These are phyloP conservation scores for Yarrowia galli DNA, from an alignment of 1,139 yeast species.

Conservation along the genomic window DNA sequence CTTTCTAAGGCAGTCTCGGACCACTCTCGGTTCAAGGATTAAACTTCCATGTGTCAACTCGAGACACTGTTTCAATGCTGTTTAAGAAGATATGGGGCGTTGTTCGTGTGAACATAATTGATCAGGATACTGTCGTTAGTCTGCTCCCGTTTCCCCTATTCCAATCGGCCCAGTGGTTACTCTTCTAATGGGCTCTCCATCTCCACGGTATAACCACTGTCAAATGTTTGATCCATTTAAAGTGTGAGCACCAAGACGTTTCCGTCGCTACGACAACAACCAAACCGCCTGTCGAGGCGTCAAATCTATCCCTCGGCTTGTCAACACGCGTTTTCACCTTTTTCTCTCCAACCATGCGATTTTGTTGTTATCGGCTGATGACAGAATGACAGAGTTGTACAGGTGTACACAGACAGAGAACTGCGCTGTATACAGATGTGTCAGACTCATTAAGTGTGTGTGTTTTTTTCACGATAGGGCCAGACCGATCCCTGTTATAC, in stretches of 20 bases:
- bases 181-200: background rate
- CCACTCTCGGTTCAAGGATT: background rate
- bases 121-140: background rate
- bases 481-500: background rate
- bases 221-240: constrained; percentile 4
- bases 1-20: background rate
- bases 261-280: background rate
- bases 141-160: background rate
- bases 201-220: background rate
- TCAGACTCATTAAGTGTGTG: too few species aligned
- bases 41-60: background rate
- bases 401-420: background rate
- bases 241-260: background rate
- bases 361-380: background rate
- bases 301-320: background rate
- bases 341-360: background rate
- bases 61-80: background rate
- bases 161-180: background rate
- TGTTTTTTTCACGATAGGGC: background rate
- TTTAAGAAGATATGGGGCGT: background rate
- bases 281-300: background rate
- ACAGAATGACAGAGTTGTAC: background rate
- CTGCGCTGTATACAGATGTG: too few species aligned
- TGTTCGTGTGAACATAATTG: background rate
- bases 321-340: background rate